Base-by-base conservation (phyloP, 257 asterid species). In the Rauvolfia tetraphylla region DNA sequence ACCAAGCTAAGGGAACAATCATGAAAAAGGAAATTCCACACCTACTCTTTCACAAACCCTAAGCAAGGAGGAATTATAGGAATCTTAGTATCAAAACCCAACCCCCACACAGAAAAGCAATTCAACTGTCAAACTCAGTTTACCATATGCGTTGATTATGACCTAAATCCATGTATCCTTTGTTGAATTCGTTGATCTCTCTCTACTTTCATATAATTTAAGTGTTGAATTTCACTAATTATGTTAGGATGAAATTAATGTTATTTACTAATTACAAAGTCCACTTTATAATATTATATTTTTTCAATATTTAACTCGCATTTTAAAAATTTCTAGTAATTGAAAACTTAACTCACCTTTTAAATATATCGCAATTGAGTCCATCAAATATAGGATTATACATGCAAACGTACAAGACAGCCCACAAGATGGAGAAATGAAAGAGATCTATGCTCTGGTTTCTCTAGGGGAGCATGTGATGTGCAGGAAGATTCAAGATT, bases 1-100 rank as follows among this genome's bases (percentile, higher is more conserved):
- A 51, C 54, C 67, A 78, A 46, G 57, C 12, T 48, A 17, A 61
- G 73, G 77, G 58, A 72, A 54, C 78, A 38, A 41, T 78, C 39
- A 72, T 51, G 48, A 67, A 36, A 62, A 49, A 38, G 73, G 59
- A 49, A 78, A 49, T 34, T 73, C 29, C 51, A 17, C 1, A 65
- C 79, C 79, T 65, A 71, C 4, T 41, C 39, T 71, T 61, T 48
- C n/a, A 71, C 56, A 56, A 69, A 71, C 34, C n/a, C 23, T 5
- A 68, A 54, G 58, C 59, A 68, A 20, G 54, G 20, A 48, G 48
- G 46, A 27, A 38, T 25, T 46, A 34, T 6, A 49, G 41, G 46
- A 75, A 75, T 41, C 71, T 41, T 74, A 38, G 68, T 57, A 73
- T 36, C 12, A 51, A 73, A 36, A n/a, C 13, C 46, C 66, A 22